Percentiles rank a stretch among this genome's conserved stretches.
phyloP scores from a whole-genome alignment of 1,284 basidiomycete genomes.

The Cryptococcus sp. region DNA sequence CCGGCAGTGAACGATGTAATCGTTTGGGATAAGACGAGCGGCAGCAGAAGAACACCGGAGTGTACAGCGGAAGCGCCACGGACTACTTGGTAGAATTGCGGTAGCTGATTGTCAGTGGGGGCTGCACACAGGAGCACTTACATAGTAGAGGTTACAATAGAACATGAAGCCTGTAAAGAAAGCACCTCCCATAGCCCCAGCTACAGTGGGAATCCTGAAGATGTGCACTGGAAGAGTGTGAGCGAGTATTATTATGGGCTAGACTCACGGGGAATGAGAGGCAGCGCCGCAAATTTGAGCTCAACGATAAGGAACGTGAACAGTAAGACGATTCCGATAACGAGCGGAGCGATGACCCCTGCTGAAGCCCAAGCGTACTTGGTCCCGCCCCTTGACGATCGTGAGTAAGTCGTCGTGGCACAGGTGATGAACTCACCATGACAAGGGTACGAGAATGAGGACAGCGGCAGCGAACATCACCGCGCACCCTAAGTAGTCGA shows the following conservation, averaged over 20 bases:
- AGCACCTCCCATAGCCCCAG: conserved; percentile 67
- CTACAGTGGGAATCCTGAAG: conserved; percentile 67
- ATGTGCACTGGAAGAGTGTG: conserved; percentile 63
- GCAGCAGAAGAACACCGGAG: conserved; percentile 64
- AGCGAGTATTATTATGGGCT: too few species aligned
- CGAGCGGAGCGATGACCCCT: conserved; percentile 62
- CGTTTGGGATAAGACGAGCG: conserved; percentile 65
- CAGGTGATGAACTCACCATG: conserved; percentile 52
- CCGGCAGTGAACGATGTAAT: conserved; percentile 56
- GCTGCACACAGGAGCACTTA: neutral
- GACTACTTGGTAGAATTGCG: conserved; percentile 72
- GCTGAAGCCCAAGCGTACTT: conserved; percentile 67
- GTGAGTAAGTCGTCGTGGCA: too few species aligned
- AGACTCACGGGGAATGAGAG: conserved; percentile 37
- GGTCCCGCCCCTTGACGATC: conserved; percentile 55
- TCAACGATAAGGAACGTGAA: conserved; percentile 69
- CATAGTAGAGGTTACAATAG: conserved; percentile 25
- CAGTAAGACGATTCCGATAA: conserved; percentile 60
- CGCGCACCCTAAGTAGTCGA: conserved; percentile 66
- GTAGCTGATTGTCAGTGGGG: conserved; percentile 47
- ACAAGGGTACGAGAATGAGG: conserved; percentile 67
- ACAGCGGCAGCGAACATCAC: conserved; percentile 63
- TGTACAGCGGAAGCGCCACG: conserved; percentile 64
- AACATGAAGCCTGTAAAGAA: conserved; percentile 61
- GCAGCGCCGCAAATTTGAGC: conserved; percentile 66